A percentile compares a stretch with the other conserved stretches of the same genome.
phyloP scores from a whole-genome alignment of 805 yeast species.

The Zygosaccharomyces pseudorouxii region DNA sequence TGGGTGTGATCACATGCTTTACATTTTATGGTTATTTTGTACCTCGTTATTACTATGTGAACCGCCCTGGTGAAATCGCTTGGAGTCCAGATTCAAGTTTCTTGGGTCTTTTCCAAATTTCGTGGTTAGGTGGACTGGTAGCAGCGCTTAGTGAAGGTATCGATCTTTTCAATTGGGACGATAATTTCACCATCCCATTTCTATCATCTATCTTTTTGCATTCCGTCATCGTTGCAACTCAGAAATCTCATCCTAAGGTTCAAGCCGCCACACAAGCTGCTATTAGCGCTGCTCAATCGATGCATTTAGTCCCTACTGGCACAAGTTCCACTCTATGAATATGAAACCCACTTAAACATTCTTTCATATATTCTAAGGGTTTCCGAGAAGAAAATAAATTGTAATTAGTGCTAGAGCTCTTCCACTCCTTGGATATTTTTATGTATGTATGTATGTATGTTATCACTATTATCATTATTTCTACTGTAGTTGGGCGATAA shows the following conservation, averaged over 20 bases:
- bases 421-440: not conserved
- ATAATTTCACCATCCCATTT: constrained; percentile 91
- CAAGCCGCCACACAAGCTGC: constrained; percentile 2
- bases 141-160: constrained; percentile 87
- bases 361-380: not conserved
- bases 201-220: constrained; percentile 66
- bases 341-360: not conserved
- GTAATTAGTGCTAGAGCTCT: not conserved
- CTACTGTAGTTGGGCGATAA: not conserved
- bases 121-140: constrained; percentile 66
- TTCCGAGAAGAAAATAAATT: not conserved
- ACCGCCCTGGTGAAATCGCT: constrained; percentile 51
- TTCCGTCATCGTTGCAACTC: constrained; percentile 40
- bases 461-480: not conserved
- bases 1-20: constrained; percentile 65
- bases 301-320: constrained; percentile 1
- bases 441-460: not conserved
- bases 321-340: not conserved
- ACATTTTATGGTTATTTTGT: constrained; percentile 68
- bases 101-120: constrained; percentile 48
- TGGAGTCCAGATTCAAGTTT: constrained; percentile 63
- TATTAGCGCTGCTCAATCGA: not conserved
- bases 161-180: constrained; percentile 74
- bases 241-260: constrained; percentile 13
- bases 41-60: constrained; percentile 55